Percentiles rank a stretch among this genome's conserved stretches.
Evolutionary conservation across 352 stramenopile species (phyloP).

Genomic region (Plasmopara viticola): DNA sequence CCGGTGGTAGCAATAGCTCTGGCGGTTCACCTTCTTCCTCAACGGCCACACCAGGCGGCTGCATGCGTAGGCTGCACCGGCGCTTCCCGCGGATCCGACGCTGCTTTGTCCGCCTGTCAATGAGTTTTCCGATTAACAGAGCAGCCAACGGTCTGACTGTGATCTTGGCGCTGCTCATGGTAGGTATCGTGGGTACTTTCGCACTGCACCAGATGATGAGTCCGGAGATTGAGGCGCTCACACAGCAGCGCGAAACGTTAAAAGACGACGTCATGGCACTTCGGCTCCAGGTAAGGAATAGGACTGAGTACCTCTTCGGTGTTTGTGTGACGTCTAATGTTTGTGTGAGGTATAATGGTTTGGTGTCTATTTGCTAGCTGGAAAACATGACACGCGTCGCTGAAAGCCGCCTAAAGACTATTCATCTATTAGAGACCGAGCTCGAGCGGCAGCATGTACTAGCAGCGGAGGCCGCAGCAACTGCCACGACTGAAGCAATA

Average conservation of each 20-base stretch:
- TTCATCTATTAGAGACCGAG: constrained; percentile 66
- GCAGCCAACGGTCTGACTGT: constrained; percentile 37
- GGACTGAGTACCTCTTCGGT: no score
- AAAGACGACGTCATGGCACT: constrained; percentile 43
- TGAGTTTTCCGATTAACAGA: constrained; percentile 23
- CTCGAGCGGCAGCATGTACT: constrained; percentile 56
- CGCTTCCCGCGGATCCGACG: constrained; percentile 21
- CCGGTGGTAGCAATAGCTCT: constrained; percentile 10
- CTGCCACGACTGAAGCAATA: constrained; percentile 12
- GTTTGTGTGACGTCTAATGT: not conserved
- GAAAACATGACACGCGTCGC: constrained; percentile 66
- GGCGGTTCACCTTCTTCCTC: constrained; percentile 4
- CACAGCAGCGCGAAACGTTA: constrained; percentile 48
- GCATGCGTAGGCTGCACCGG: constrained; percentile 15
- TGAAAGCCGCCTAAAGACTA: constrained; percentile 57
- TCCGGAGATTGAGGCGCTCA: constrained; percentile 62
- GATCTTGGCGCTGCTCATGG: constrained; percentile 46
- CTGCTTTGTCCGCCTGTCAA: constrained; percentile 25
- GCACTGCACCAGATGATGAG: constrained; percentile 72
- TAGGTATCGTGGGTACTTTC: constrained; percentile 57
- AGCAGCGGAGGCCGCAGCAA: constrained; percentile 31
- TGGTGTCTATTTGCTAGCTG: constrained; percentile 19
- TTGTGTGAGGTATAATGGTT: not conserved
- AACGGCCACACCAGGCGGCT: constrained; percentile 11
- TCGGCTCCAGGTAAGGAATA: constrained; percentile 33